A percentile compares a stretch with the other conserved stretches of the same genome.
Evolutionary conservation across 2,329 filamentous ascomycete genomes (phyloP).

Genomic region (Talaromyces albobiverticillius): DNA sequence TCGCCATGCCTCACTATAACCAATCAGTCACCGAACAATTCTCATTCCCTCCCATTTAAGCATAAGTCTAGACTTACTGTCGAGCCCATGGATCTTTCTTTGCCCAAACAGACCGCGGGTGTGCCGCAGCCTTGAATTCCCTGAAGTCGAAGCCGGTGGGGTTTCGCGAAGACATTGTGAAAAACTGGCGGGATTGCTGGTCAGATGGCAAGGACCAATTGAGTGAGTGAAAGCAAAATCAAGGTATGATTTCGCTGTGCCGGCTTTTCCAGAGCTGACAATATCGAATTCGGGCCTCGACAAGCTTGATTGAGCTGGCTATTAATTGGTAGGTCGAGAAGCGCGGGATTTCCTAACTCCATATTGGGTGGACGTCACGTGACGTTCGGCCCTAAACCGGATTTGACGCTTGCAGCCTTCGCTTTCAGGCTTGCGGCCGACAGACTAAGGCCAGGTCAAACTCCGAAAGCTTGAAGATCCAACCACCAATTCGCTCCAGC

Average conservation of each 20-base stretch:
- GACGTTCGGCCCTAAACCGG: conserved; percentile 27
- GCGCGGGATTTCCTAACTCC: conserved; percentile 18
- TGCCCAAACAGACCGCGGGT: conserved; percentile 50
- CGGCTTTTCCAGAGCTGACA: conserved; percentile 4
- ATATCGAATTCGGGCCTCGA: not conserved
- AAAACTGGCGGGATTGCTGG: conserved; percentile 1
- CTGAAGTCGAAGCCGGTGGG: conserved; percentile 90
- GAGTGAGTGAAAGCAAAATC: not conserved
- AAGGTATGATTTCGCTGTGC: not conserved
- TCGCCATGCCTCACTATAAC: conserved; percentile 82
- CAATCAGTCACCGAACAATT: conserved; percentile 19
- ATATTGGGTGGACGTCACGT: conserved; percentile 25
- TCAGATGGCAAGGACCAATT: conserved; percentile 7
- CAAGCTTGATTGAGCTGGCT: conserved; percentile 10
- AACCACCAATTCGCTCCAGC: not conserved
- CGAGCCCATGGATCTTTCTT: conserved; percentile 61
- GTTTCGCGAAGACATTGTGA: conserved; percentile 56
- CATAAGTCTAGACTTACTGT: conserved; percentile 47
- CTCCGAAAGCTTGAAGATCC: conserved; percentile 10
- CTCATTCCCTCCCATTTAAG: not conserved
- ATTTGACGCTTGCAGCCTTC: conserved; percentile 17
- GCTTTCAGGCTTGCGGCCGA: conserved; percentile 2
- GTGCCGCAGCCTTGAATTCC: conserved; percentile 71
- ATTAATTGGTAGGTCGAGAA: conserved; percentile 19
- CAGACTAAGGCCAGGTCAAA: conserved; percentile 6